Base-by-base conservation (phyloP, 129 eudicot genomes). In the Pittosporum tobira region DNA sequence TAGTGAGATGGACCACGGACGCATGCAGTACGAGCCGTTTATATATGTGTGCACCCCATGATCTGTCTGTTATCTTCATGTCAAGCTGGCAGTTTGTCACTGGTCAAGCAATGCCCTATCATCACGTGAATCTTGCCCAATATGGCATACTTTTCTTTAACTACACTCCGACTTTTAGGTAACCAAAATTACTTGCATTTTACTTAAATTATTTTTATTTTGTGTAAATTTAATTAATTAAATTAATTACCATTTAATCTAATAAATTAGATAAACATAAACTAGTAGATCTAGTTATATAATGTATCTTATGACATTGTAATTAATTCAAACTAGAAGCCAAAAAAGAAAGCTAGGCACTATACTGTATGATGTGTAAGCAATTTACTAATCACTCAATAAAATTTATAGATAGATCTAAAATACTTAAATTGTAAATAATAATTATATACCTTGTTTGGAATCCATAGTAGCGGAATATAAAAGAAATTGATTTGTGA, bases 91-190 rank as follows among this genome's bases (percentile, higher is more conserved):
- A 19, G 1, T 22, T 19, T 24, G 8, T 49, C 28, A 49, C 22
- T 19, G 54, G 18, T 1, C 27, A 49, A 16, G 6, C 26, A 3
- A 24, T 49, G 26, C 4, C 15, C 51, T 14, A 19, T 49, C 54
- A 27, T 49, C 54, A 19, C 54, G 12, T 49, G 54, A 22, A 49
- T 22, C 54, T 49, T 49, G 19, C 29, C 25, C 13, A 2, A 20
- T 49, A 20, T 19, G 3, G 11, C 5, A 49, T 40, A 49, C 54
- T 49, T 49, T 49, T 49, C 54, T 49, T 49, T 49, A 49, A 27
- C 27, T 49, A 10, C 14, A 49, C 14, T 49, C 9, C 0, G 5
- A 49, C 54, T 49, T 49, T 49, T 49, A 19, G n/a, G 24, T 49
- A 5, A 19, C 25, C 0, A 18, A 49, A 19, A 1, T 4, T 0